Evolutionary conservation across 352 stramenopile species (phyloP).

Genomic region (Pythium insidiosum): DNA sequence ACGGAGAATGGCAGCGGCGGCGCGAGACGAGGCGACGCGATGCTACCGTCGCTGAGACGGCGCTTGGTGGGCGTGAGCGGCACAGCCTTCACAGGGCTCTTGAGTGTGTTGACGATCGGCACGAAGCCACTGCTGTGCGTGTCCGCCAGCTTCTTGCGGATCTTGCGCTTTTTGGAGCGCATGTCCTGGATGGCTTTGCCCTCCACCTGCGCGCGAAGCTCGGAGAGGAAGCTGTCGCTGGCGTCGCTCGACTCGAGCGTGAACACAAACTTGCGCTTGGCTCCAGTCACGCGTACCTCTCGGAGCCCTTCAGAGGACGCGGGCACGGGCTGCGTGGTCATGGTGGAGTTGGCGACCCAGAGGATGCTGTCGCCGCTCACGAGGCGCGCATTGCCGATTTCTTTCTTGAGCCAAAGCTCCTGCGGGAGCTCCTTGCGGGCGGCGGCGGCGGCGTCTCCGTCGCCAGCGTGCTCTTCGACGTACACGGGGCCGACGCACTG

Average conservation of each 20-base stretch:
- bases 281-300: constrained; percentile 44
- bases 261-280: constrained; percentile 65
- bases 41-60: constrained; percentile 31
- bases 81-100: constrained; percentile 32
- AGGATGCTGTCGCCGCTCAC: constrained; percentile 65
- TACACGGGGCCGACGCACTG: constrained; percentile 52
- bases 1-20: constrained; percentile 35
- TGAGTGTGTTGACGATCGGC: constrained; percentile 58
- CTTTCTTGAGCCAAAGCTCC: constrained; percentile 58
- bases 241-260: constrained; percentile 23
- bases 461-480: constrained; percentile 35
- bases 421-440: constrained; percentile 25
- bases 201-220: constrained; percentile 63
- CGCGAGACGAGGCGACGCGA: constrained; percentile 37
- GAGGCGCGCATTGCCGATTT: constrained; percentile 71
- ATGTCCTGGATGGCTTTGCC: constrained; percentile 39
- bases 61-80: constrained; percentile 30
- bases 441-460: constrained; percentile 22
- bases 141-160: constrained; percentile 47
- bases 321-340: constrained; percentile 31
- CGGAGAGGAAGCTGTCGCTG: constrained; percentile 47
- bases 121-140: constrained; percentile 55
- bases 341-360: constrained; percentile 44
- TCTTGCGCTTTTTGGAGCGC: constrained; percentile 73
- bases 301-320: constrained; percentile 1